phyloP scores from a whole-genome alignment of 2,329 filamentous ascomycete species.

The Trichoderma sp. region DNA sequence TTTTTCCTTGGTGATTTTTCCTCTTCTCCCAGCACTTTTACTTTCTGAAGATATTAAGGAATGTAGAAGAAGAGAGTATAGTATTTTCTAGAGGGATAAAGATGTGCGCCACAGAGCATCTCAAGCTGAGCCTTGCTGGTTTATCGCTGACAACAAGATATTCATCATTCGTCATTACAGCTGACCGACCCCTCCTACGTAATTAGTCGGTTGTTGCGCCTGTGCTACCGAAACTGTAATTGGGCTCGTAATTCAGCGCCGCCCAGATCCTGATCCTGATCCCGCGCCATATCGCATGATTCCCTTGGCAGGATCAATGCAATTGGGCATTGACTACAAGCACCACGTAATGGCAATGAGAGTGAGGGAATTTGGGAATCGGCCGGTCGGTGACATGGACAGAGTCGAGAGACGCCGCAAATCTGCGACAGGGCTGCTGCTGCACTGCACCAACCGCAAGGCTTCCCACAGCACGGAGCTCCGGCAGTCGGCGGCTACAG shows the following conservation, averaged over 20 bases:
- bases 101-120: neutral
- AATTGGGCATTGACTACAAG: slow-evolving; percentile 1
- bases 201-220: neutral
- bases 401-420: neutral
- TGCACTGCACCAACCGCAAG: neutral
- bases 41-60: neutral
- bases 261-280: neutral
- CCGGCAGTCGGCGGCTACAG: slow-evolving; percentile 15
- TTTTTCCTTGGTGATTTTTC: neutral
- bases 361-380: slow-evolving; percentile 13
- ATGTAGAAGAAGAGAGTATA: neutral
- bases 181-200: slow-evolving; percentile 16
- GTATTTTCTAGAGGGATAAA: neutral
- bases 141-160: neutral
- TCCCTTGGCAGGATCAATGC: neutral
- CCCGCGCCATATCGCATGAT: neutral
- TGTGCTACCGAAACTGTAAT: neutral
- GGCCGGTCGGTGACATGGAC: neutral
- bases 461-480: slow-evolving; percentile 7
- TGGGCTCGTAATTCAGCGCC: neutral
- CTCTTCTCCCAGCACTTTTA: neutral
- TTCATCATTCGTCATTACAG: slow-evolving; percentile 6
- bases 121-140: neutral
- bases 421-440: neutral
- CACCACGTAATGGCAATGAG: slow-evolving; percentile 18